A percentile compares a stretch with the other conserved stretches of the same genome.
Conservation (phyloP, 192 early-diverging fungal species). For the Ambispora gerdemannii region DNA sequence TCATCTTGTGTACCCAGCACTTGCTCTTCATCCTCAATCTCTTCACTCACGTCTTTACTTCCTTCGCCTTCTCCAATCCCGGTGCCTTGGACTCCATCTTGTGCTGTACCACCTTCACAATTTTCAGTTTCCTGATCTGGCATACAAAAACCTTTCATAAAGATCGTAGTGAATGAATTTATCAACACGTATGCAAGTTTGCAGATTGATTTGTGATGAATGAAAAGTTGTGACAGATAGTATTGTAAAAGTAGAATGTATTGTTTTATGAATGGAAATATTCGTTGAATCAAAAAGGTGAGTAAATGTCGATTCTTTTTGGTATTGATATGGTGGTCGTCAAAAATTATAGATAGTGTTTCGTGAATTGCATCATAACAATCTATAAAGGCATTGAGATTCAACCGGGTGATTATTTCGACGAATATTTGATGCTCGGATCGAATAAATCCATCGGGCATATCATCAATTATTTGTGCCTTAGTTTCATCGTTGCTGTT, state of each 20-base stretch:
- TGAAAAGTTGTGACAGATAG: slow-evolving; percentile 51
- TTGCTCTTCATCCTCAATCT: slow-evolving; percentile 97
- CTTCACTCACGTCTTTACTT: slow-evolving; percentile 91
- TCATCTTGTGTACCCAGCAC: slow-evolving; percentile 86
- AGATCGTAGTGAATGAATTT: slow-evolving; percentile 66
- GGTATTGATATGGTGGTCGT: slow-evolving; percentile 13
- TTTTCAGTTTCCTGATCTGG: slow-evolving; percentile 66
- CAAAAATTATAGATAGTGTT: background rate
- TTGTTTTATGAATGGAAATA: slow-evolving; percentile 61
- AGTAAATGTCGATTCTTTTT: slow-evolving; percentile 23
- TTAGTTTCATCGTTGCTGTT: background rate
- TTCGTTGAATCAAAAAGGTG: slow-evolving; percentile 42
- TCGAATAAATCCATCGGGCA: slow-evolving; percentile 49
- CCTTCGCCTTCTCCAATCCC: slow-evolving; percentile 96
- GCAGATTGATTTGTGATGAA: slow-evolving; percentile 64
- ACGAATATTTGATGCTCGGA: slow-evolving; percentile 39
- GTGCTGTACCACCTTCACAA: slow-evolving; percentile 56
- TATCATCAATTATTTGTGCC: too few species aligned
- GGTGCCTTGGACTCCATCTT: slow-evolving; percentile 58
- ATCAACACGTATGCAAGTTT: slow-evolving; percentile 72
- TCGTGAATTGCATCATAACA: background rate
- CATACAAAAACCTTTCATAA: slow-evolving; percentile 86
- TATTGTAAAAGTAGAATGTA: slow-evolving; percentile 60
- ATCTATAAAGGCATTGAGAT: slow-evolving; percentile 26
- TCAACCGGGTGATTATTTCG: slow-evolving; percentile 37